These are phyloP conservation scores for Aspergillus texensis DNA, from an alignment of 2,329 filamentous ascomycete species.

Conservation along the genomic window DNA sequence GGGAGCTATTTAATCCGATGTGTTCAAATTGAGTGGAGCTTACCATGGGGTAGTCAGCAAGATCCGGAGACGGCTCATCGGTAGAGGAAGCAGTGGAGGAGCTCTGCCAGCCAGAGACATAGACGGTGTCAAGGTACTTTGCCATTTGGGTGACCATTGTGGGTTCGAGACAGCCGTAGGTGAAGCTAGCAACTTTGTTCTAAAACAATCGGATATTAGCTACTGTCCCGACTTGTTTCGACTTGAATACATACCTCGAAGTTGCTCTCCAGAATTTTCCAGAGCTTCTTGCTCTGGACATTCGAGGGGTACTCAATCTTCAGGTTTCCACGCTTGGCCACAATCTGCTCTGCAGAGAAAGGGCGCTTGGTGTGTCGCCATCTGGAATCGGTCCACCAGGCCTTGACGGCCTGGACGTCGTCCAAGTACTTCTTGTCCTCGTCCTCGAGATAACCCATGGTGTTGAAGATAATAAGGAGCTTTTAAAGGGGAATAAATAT, in stretches of 20 bases:
- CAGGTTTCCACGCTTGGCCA: conserved; percentile 88
- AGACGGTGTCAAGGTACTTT: conserved; percentile 97
- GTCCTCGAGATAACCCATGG: conserved; percentile 56
- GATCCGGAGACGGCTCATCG: conserved; percentile 94
- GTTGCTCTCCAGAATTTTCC: conserved; percentile 81
- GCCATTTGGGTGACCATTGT: conserved; percentile 99
- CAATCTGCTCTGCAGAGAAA: conserved; percentile 96
- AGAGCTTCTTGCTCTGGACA: conserved; percentile 88
- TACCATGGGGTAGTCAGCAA: conserved; percentile 95
- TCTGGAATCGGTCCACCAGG: conserved; percentile 91
- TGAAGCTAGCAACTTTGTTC: conserved; percentile 85
- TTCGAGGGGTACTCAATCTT: conserved; percentile 93
- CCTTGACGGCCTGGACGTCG: conserved; percentile 85
- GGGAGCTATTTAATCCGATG: neutral
- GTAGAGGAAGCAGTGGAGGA: conserved; percentile 94
- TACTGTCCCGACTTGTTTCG: neutral
- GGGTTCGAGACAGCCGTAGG: conserved; percentile 95
- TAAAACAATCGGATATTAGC: conserved; percentile 37
- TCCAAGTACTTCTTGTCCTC: conserved; percentile 75
- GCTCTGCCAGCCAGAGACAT: conserved; percentile 98
- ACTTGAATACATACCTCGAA: conserved; percentile 66
- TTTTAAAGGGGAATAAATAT: neutral
- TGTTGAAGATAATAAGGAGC: conserved; percentile 15
- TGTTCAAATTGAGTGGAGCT: conserved; percentile 30
- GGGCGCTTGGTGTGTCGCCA: conserved; percentile 92